Evolutionary conservation across 1,284 basidiomycete genomes (phyloP).

Genomic region (Moniliophthora roreri): DNA sequence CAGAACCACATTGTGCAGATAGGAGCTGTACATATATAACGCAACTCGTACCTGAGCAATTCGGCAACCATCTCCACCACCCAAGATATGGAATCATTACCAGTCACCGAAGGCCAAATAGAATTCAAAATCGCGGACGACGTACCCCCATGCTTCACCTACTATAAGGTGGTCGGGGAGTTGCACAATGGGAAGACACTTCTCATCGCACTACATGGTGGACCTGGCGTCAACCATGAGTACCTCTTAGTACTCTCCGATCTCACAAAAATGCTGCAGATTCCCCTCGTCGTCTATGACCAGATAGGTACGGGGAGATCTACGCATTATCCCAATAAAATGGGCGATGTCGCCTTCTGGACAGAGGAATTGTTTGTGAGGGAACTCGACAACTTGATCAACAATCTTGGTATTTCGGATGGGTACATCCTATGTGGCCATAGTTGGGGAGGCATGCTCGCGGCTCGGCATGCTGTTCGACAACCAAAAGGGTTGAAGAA

Average conservation of each 20-base stretch:
- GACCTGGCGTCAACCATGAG: conserved; percentile 38
- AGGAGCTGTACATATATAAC: no score
- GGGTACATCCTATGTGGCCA: conserved; percentile 44
- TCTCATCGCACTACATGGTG: conserved; percentile 45
- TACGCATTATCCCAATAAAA: conserved; percentile 44
- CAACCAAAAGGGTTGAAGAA: conserved; percentile 41
- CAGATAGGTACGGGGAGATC: conserved; percentile 47
- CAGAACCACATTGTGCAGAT: no score
- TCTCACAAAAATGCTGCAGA: conserved; percentile 27
- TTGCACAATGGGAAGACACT: conserved; percentile 29
- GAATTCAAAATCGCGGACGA: conserved; percentile 8
- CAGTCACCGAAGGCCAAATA: no score
- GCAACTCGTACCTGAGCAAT: no score
- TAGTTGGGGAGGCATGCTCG: conserved; percentile 54
- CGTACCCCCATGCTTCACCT: conserved; percentile 26
- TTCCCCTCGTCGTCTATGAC: conserved; percentile 48
- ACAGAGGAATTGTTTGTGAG: conserved; percentile 42
- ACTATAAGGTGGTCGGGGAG: conserved; percentile 44
- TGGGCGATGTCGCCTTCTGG: conserved; percentile 39
- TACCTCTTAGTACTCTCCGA: conserved; percentile 37
- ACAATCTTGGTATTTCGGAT: conserved; percentile 34
- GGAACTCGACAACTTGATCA: conserved; percentile 45
- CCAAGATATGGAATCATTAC: no score
- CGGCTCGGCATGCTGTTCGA: conserved; percentile 31
- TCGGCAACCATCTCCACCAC: no score